Base-by-base conservation (phyloP, 495 filamentous ascomycete genomes). In the Usnea hakonensis region DNA sequence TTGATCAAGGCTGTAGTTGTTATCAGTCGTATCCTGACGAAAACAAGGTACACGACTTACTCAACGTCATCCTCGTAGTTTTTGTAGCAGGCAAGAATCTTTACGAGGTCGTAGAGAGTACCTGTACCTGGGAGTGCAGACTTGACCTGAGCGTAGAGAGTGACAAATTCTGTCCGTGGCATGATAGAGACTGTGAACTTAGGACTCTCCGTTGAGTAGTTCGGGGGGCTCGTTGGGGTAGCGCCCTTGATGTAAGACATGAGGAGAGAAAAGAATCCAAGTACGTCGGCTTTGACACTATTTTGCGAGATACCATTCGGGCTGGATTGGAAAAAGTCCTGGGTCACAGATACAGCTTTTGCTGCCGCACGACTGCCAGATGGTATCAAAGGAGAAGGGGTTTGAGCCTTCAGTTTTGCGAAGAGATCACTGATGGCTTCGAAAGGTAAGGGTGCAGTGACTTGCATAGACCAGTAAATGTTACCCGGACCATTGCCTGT, bases 141-240 rank as follows among this genome's bases (percentile, higher is more conserved):
- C 55, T 67, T 65, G 17, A 69, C 62, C 21, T 58, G 57, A 19
- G 30, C 58, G 48, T 60, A 69, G 3, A 69, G 30, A 23, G 63
- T 63, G 54, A 36, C 60, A 43, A 68, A 70, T 37, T 70, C 65
- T 10, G 65, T 70, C 17, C 66, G 66, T 59, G 66, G 68, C 68
- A 70, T 70, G 32, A 70, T 61, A 28, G 55, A 40, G 5, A 55
- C 53, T 19, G 43, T 26, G 0, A 17, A 13, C 38, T 66, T 64
- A 35, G 61, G 58, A 36, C 66, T 70, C 7, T 32, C 0, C 10
- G 32, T 43, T 9, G 53, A 16, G 10, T 50, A 11, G 5, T 6
- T 11, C 35, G 35, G 48, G 14, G 28, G 16, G 0, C 1, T 23
- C 13, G 11, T 38, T 7, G 13, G 7, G 10, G 19, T 61, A 13